Evolutionary conservation across 371 early-diverging fungal genomes (phyloP).

Genomic region (Mortierella sp.): DNA sequence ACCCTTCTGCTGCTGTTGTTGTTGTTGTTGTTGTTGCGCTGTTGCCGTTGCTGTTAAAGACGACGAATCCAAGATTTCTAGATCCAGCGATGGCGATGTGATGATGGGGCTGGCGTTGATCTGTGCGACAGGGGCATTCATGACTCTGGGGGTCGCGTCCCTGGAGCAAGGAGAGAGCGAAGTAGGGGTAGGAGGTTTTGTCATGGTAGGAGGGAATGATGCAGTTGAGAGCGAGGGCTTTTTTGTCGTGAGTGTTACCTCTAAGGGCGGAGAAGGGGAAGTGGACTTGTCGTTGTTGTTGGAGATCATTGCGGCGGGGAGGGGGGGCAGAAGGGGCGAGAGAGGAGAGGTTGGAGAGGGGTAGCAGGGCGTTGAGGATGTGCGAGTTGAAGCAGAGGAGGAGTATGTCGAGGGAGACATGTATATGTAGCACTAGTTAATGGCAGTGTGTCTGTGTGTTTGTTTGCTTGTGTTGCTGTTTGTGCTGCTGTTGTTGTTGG

Average conservation of each 20-base stretch:
- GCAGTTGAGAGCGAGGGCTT: background rate
- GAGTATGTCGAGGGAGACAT: slow-evolving; percentile 3
- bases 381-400: background rate
- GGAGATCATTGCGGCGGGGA: background rate
- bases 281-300: background rate
- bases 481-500: background rate
- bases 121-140: slow-evolving; percentile 6
- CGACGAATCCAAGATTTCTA: background rate
- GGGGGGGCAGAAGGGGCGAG: background rate
- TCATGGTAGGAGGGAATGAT: slow-evolving; percentile 7
- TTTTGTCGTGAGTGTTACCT: background rate
- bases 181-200: slow-evolving; percentile 10
- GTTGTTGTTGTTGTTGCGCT: too few species aligned
- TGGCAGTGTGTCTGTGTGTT: background rate
- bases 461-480: background rate
- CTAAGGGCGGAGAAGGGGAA: background rate
- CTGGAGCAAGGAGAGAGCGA: slow-evolving; percentile 14
- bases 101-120: background rate
- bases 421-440: background rate
- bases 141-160: background rate
- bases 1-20: too few species aligned
- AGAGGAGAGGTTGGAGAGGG: slow-evolving; percentile 4
- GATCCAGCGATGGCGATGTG: background rate
- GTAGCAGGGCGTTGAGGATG: background rate
- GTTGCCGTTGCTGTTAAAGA: background rate